Evolutionary conservation across 176 grass and related monocot genomes (phyloP).

Genomic region (Triticum aestivum): IWGSC_CS_RefSeq_v2.1 NC_057804.1:566715031-566715530

Average conservation of each 20-base stretch:
- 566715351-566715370: neutral
- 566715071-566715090: neutral
- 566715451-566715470: neutral
- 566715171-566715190: neutral
- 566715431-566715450: neutral
- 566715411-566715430: neutral
- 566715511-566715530: neutral
- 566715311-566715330: neutral
- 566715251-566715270: neutral
- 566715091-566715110: neutral
- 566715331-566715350: neutral
- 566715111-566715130: neutral
- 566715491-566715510: neutral
- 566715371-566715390: neutral
- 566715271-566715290: neutral
- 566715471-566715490: neutral
- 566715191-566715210: neutral
- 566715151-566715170: neutral
- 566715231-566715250: neutral
- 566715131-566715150: neutral
- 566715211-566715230: neutral
- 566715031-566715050: no score
- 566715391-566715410: neutral
- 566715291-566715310: neutral
- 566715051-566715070: no score